Evolutionary conservation across 805 yeast genomes (phyloP), one percentile per base, ranked within the genome.

Genomic region (Ascoidea asiatica): DNA sequence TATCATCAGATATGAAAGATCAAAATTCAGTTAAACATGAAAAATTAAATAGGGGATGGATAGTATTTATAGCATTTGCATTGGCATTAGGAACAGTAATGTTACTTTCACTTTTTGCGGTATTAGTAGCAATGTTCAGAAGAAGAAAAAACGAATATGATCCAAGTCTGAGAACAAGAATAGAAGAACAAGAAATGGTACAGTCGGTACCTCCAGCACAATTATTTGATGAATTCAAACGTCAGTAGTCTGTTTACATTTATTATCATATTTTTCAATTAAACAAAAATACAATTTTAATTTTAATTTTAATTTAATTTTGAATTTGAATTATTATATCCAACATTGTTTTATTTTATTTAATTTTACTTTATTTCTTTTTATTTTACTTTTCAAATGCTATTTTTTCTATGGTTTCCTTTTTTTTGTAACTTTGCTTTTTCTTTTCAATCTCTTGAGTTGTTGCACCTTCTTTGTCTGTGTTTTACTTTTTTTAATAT

Each of bases 11-110:
- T 39, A 29, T 43, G 15, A 37, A 46, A 21, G 41, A 40, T 39
- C 18, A 43, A 38, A 37, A 48, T 46, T 50, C 33, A 53, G 56
- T 29, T 57, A 60, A 48, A 58, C 43, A 45, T 22, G 45, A 21
- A 41, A 45, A 43, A 19, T 42, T 59, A 47, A 62, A 59, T 23
- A 59, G 74, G 19, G 89, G 92, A 0, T 79, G 71, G 52, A 79
- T 82, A 22, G 87, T 80, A 3, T 70, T 84, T 22, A 72, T 82
- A 39, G 76, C 83, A 0, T 66, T 80, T 38, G 92, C 88, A 0
- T 64, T 79, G 44, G 77, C 90, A 0, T 52, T 83, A 29, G 85
- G 67, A 18, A 67, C 73, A 1, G 57, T 69, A 37, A 56, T 63
- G 41, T 58, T 58, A 18, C 53, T 63, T 44, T 82, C 70, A 45